Evolutionary conservation across 2,329 filamentous ascomycete species (phyloP), one percentile per base, ranked within the genome.

Genomic region (Dryadomyces quercivorus): DNA sequence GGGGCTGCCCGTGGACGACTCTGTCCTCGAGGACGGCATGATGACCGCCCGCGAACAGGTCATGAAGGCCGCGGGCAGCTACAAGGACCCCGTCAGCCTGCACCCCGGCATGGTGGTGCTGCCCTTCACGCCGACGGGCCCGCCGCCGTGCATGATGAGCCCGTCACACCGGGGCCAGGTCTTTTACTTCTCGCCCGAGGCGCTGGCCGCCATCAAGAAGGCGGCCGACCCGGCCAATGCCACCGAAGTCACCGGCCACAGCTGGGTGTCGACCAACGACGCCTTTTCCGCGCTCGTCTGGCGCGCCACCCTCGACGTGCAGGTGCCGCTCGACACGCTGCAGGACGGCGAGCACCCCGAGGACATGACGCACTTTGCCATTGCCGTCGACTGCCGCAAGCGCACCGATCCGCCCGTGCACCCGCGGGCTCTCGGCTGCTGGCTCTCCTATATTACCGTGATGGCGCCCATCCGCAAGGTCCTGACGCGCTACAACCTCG

Each of bases 1-100:
- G 26, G 48, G 48, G 8, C 22, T 52, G 21, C 20, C 13, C 9
- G 26, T 52, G 2, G 42, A 20, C 5, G 31, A 16, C 4, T 49
- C 48, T 5, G 74, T 80, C 52, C 71, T 84, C 13, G n/a, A 50
- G 1, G 13, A 18, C 13, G 53, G n/a, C 53, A 55, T 55, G 34
- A 4, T 55, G 13, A 34, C 13, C 15, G 18, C 42, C 26, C 48
- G 53, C 16, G 2, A n/a, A 10, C 47, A 15, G 12, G 26, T 48
- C 7, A 42, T 21, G 18, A 12, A 20, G 6, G 20, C 48, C 12
- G 31, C 42, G 9, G 48, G 53, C 34, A 31, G 34, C 31, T 26
- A 51, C 43, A 1, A 12, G 15, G 53, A 34, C 34, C 53, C 43
- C 16, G 10, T 20, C 18, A 43, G 36, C 16, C 42, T 51, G 34